These are phyloP conservation scores for Dendrostoma leiphaemia DNA, from an alignment of 2,329 filamentous ascomycete genomes.

Conservation along the genomic window DNA sequence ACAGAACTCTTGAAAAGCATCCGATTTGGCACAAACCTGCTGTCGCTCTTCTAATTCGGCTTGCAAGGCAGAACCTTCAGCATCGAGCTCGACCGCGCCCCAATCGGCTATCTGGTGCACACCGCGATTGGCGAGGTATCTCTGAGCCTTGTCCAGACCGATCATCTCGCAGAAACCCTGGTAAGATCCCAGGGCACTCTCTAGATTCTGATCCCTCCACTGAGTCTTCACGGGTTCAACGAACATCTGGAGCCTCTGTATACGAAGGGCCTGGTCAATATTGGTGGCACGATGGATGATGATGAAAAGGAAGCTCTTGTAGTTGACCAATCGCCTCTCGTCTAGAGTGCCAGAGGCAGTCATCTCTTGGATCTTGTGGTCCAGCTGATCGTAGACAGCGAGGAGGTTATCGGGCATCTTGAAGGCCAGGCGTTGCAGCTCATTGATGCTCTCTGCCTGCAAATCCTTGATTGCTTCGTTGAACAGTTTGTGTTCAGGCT, in stretches of 20 bases:
- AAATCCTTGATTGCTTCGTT: conserved; percentile 89
- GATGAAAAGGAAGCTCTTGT: conserved; percentile 88
- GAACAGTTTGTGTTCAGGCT: conserved; percentile 69
- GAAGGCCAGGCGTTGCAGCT: conserved; percentile 83
- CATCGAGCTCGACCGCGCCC: conserved; percentile 74
- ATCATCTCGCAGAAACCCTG: conserved; percentile 76
- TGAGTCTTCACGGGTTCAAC: conserved; percentile 76
- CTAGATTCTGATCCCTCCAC: conserved; percentile 73
- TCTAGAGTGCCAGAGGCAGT: conserved; percentile 70
- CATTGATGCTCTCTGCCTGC: conserved; percentile 78
- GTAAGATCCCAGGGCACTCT: conserved; percentile 70
- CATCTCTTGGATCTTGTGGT: conserved; percentile 79
- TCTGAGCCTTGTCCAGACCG: conserved; percentile 75
- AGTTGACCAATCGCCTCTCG: conserved; percentile 80
- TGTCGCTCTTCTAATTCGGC: conserved; percentile 73
- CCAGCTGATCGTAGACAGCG: conserved; percentile 83
- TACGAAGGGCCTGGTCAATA: conserved; percentile 68
- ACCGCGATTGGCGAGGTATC: conserved; percentile 71
- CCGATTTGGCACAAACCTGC: conserved; percentile 51
- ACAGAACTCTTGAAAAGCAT: background rate
- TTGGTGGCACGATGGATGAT: conserved; percentile 85
- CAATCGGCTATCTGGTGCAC: conserved; percentile 80
- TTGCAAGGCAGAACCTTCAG: conserved; percentile 77
- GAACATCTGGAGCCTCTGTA: conserved; percentile 72
- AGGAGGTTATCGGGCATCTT: conserved; percentile 90